Base-by-base conservation (phyloP, 208 protist genomes). In the Novymonas esmeraldas region DNA sequence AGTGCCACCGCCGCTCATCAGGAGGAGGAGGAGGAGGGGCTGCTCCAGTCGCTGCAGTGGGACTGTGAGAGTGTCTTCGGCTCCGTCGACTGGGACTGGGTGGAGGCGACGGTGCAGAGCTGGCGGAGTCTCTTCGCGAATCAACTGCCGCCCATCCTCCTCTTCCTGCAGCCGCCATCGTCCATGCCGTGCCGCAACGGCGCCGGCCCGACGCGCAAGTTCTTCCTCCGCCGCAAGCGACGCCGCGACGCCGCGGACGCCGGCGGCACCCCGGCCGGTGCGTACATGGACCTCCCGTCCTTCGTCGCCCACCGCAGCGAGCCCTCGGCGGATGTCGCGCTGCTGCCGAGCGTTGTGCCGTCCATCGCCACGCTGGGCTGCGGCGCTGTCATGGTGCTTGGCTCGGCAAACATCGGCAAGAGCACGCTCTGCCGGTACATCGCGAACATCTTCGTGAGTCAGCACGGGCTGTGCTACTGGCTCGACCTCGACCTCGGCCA, bases 401-500 rank as follows among this genome's bases (percentile, higher is more conserved):
- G 92, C 34, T 85, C 80, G 24, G 59, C 73, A 34, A 82, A 89
- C 67, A 88, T 90, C 18, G 93, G 93, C 16, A 97, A 97, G 70
- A 90, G 85, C 6, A 93, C 90, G 14, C 82, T 97, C 3, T 89
- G 79, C 58, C 83, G 89, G 28, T 94, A 85, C 55, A 67, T 95
- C 13, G 64, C 77, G 2, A 97, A 97, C 62, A 57, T 52, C 11
- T 54, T 97, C 41, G 55, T 97, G 48, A 94, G 87, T 2, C 87
- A 88, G 60, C 72, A 89, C 54, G 86, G 82, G 22, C 52, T 85
- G 24, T 88, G 80, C 70, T 92, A 87, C 63, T 97, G 84, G 80
- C 71, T 96, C 28, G 93, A 97, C 39, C 64, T 92, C 9, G 93
- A 97, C 65, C 39, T 96, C 4, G 93, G 90, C 6, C 93, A 96